These are phyloP conservation scores for Globisporangium alternatum DNA, from an alignment of 352 stramenopile species.

Conservation along the genomic window DNA sequence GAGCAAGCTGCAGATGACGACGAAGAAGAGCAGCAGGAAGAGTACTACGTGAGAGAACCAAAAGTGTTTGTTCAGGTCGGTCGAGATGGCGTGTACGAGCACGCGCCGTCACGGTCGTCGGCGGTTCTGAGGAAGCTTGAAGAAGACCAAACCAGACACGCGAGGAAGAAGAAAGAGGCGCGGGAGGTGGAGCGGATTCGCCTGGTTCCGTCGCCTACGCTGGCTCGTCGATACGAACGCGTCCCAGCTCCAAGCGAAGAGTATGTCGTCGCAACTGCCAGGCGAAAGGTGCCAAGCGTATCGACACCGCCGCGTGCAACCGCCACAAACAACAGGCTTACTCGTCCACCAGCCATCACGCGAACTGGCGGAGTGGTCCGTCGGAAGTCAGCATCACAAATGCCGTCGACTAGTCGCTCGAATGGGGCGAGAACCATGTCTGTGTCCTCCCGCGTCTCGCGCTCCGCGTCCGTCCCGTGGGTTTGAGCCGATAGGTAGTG, in stretches of 20 bases:
- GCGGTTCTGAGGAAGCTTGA: conserved; percentile 37
- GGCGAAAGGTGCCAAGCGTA: conserved; percentile 36
- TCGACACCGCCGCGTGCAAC: conserved; percentile 5
- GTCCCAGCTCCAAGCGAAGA: conserved; percentile 28
- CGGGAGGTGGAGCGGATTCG: conserved; percentile 49
- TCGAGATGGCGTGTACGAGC: conserved; percentile 36
- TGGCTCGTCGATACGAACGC: conserved; percentile 45
- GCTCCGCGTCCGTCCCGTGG: conserved; percentile 12
- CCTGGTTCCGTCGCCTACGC: conserved; percentile 39
- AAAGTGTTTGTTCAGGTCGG: conserved; percentile 51
- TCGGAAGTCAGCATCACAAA: neutral
- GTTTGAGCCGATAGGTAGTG: conserved; percentile 3
- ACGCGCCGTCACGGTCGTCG: conserved; percentile 23
- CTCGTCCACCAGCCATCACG: conserved; percentile 8
- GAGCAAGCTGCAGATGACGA: conserved; percentile 17
- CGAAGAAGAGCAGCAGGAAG: conserved; percentile 23
- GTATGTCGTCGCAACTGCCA: neutral
- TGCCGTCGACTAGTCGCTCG: neutral
- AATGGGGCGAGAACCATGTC: conserved; percentile 1
- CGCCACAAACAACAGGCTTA: neutral
- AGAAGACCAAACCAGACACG: conserved; percentile 24
- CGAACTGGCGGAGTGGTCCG: conserved; percentile 4
- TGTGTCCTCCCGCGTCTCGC: conserved; percentile 10
- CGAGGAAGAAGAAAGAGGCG: conserved; percentile 22
- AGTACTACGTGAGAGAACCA: conserved; percentile 31